Evolutionary conservation across 2,329 filamentous ascomycete species (phyloP).

Genomic region (Cordyceps militaris): DNA sequence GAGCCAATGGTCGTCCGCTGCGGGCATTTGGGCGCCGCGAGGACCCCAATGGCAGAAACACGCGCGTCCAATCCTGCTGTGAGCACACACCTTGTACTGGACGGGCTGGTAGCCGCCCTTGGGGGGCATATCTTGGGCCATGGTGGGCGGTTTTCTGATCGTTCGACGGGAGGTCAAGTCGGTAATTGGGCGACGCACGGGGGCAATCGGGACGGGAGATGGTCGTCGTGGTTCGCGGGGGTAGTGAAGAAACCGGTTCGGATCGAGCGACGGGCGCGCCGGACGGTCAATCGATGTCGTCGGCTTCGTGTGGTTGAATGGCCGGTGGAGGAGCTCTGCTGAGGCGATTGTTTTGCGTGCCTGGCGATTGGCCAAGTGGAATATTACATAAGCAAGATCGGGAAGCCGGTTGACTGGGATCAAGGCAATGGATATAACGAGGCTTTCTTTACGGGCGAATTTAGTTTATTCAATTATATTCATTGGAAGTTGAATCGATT

Average conservation of each 20-base stretch:
- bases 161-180: constrained; percentile 1
- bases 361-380: constrained; percentile 10
- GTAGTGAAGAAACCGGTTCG: neutral
- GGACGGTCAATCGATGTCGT: constrained; percentile 2
- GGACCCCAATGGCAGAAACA: neutral
- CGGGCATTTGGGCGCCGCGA: neutral
- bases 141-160: constrained; percentile 40
- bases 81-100: constrained; percentile 77
- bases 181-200: constrained; percentile 17
- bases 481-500: too few relatives aligned
- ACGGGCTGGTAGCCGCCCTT: constrained; percentile 89
- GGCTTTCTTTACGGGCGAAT: too few relatives aligned
- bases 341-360: constrained; percentile 15
- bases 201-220: neutral
- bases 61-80: neutral
- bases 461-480: too few relatives aligned
- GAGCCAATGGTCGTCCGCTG: neutral
- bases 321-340: constrained; percentile 7
- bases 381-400: constrained; percentile 10
- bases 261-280: neutral
- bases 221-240: neutral
- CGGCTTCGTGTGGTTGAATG: constrained; percentile 5
- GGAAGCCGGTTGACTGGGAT: neutral
- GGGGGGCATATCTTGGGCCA: constrained; percentile 98
- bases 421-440: too few relatives aligned